Evolutionary conservation across 176 grass and related monocot species (phyloP).

Genomic region (Puccinellia tenuiflora): DNA sequence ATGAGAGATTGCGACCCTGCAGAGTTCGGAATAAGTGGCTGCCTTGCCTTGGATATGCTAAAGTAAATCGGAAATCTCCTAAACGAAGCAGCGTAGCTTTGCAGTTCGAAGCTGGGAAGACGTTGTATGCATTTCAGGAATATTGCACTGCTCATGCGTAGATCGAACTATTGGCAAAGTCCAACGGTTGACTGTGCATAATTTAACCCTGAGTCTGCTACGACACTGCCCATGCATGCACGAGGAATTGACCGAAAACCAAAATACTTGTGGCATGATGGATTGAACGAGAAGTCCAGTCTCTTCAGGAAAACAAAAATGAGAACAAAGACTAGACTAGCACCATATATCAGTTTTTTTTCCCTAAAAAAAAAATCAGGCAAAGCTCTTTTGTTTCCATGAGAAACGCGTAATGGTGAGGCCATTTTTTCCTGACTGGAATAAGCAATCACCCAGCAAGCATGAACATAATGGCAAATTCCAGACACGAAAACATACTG

Average conservation of each 20-base stretch:
- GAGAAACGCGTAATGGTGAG: background rate
- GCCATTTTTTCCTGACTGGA: background rate
- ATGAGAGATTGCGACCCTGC: background rate
- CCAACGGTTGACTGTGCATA: background rate
- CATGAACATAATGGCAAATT: background rate
- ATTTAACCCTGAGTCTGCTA: background rate
- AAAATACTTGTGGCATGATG: background rate
- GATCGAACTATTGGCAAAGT: background rate
- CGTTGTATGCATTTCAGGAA: too few species aligned
- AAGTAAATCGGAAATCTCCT: background rate
- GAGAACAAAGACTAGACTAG: slow-evolving; percentile 4
- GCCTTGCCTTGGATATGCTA: background rate
- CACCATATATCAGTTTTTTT: background rate
- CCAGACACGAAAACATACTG: background rate
- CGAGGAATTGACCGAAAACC: background rate
- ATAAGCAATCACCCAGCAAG: background rate
- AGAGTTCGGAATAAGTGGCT: background rate
- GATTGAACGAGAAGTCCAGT: background rate
- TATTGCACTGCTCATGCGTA: background rate
- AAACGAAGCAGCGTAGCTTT: background rate
- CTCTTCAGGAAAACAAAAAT: background rate
- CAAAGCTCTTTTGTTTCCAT: background rate
- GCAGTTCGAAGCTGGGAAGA: background rate
- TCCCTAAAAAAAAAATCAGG: too few species aligned
- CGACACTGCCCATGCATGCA: background rate